phyloP scores from a whole-genome alignment of 2,329 filamentous ascomycete species.

The Cordyceps pruinosa region DNA sequence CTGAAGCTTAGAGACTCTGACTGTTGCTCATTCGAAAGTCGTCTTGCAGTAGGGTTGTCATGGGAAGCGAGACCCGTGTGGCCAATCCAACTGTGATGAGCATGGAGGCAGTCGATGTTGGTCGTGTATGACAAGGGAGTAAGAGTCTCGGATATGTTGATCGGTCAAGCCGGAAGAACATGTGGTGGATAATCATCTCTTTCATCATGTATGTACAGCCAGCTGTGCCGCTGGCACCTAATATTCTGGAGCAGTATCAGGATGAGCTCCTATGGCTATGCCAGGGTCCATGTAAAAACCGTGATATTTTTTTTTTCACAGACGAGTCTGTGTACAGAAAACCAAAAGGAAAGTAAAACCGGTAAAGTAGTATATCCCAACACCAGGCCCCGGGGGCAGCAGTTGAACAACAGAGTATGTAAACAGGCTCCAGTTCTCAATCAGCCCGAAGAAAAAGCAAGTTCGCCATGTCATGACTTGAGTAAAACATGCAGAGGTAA shows the following conservation, averaged over 20 bases:
- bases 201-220: slow-evolving; percentile 10
- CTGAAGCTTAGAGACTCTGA: no score
- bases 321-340: slow-evolving; percentile 4
- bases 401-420: not conserved
- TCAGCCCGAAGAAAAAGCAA: slow-evolving; percentile 8
- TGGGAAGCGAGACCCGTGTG: no score
- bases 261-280: no score
- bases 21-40: no score
- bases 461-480: slow-evolving; percentile 8
- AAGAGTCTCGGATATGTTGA: no score
- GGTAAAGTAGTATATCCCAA: slow-evolving; percentile 10
- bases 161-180: no score
- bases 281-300: not conserved
- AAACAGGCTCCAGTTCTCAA: slow-evolving; percentile 3
- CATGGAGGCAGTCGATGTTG: no score
- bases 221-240: not conserved
- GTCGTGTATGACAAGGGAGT: no score
- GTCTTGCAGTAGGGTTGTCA: no score
- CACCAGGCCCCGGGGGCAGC: slow-evolving; percentile 10
- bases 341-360: slow-evolving; percentile 7
- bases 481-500: slow-evolving; percentile 15
- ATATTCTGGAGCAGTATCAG: slow-evolving; percentile 10
- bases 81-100: no score
- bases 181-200: slow-evolving; percentile 1
- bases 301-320: not conserved